Conservation (phyloP, 805 yeast species). For the Kodamaea restingae region DNA sequence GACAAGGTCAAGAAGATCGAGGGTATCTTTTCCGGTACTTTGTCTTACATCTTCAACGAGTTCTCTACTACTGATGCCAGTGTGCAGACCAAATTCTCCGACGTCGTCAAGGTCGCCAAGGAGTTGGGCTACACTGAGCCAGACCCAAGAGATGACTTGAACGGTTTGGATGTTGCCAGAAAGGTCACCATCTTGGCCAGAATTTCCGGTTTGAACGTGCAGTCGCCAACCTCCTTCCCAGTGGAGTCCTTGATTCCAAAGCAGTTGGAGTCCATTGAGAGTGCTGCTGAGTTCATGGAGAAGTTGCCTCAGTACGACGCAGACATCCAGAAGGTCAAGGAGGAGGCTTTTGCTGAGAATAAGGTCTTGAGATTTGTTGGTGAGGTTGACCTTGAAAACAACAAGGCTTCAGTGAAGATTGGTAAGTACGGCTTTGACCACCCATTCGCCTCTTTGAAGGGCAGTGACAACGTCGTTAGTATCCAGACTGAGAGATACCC, state of each 20-base stretch:
- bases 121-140: conserved; percentile 96
- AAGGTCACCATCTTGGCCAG: conserved; percentile 95
- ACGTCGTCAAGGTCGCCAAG: conserved; percentile 85
- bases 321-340: conserved; percentile 72
- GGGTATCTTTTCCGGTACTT: conserved; percentile 94
- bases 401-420: conserved; percentile 78
- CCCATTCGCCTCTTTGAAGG: conserved; percentile 93
- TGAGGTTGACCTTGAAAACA: conserved; percentile 70
- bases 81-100: conserved; percentile 71
- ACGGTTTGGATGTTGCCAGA: conserved; percentile 97
- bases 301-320: conserved; percentile 80
- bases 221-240: conserved; percentile 88
- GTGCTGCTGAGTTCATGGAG: conserved; percentile 74
- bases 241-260: conserved; percentile 91
- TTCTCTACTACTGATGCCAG: conserved; percentile 67
- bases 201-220: conserved; percentile 79
- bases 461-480: conserved; percentile 93
- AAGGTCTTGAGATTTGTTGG: conserved; percentile 95
- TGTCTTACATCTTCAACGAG: conserved; percentile 92
- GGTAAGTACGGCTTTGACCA: conserved; percentile 83
- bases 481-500: conserved; percentile 88
- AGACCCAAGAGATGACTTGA: conserved; percentile 97
- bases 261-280: conserved; percentile 66
- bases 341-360: conserved; percentile 73
- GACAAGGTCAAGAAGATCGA: conserved; percentile 88